Base-by-base conservation (phyloP, 2,329 filamentous ascomycete genomes). In the Fusarium hainanense region DNA sequence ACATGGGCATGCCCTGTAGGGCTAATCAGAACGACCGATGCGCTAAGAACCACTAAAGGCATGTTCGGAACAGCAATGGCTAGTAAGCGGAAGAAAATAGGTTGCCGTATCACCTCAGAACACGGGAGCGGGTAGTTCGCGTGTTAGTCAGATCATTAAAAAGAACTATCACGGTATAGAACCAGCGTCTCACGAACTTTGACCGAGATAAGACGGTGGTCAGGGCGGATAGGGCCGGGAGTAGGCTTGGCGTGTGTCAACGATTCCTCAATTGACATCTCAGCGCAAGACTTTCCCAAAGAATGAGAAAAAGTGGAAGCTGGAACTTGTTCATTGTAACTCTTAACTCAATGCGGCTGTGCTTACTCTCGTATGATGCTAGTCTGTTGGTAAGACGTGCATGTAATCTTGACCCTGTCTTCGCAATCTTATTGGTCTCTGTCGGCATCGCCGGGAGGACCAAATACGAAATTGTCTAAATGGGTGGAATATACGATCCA, bases 181-280 rank as follows among this genome's bases (percentile, higher is more conserved):
- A 14, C 13, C 7, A 16, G 7, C 4, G 1, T 16, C 13, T 16
- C 1, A 4, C 14, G n/a, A n/a, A n/a, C n/a, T 23, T 23, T 23
- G 21, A 23, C 5, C 5, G 3, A 18, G 32, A 18, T 37, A 18
- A 18, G 8, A n/a, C 32, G 16, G 2, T 34, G 18, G 32, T 18
- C 8, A 16, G 4, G 32, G 34, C 3, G 34, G 10, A 37, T 37
- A 11, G 3, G 9, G 34, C 34, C 12, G 34, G 18, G 18, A 37
- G 10, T 11, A 11, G 11, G 34, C 34, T 37, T 37, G 34, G 34
- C 18, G 34, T 37, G 34, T 37, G 34, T 37, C 34, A 37, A 37
- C 10, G 34, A 37, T 12, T 37, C 34, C 34, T 37, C 34, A 37
- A 12, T n/a, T 37, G 1, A n/a, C 3, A n/a, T 6, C 34, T n/a